These are phyloP conservation scores for Aspergillus phoenicis DNA, from an alignment of 2,329 filamentous ascomycete genomes.

Conservation along the genomic window DNA sequence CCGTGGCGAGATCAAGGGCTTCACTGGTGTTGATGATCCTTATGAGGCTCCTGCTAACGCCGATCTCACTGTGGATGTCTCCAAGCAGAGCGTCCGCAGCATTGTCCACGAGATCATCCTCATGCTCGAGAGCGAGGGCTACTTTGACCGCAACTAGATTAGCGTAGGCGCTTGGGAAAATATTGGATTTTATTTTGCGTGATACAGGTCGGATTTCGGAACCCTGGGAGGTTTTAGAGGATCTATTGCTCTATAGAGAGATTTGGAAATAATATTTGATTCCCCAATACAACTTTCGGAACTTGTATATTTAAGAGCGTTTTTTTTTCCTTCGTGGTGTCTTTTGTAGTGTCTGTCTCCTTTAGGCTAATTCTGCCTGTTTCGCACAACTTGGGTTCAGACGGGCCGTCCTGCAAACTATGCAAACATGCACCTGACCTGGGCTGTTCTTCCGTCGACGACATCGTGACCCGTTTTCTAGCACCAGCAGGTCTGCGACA, in stretches of 20 bases:
- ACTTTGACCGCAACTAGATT: slow-evolving; percentile 67
- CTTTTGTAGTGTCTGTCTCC: too few species aligned
- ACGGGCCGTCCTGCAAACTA: not conserved
- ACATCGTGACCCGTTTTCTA: not conserved
- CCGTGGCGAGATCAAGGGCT: slow-evolving; percentile 90
- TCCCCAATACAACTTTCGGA: slow-evolving; percentile 20
- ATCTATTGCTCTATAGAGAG: slow-evolving; percentile 22
- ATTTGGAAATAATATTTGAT: slow-evolving; percentile 22
- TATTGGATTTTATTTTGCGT: slow-evolving; percentile 19
- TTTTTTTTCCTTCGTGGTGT: not conserved
- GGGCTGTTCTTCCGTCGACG: not conserved
- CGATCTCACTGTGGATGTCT: slow-evolving; percentile 79
- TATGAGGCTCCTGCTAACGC: slow-evolving; percentile 84
- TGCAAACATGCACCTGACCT: slow-evolving; percentile 7
- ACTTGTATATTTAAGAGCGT: slow-evolving; percentile 10
- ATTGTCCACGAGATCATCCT: slow-evolving; percentile 97
- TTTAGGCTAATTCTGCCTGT: not conserved
- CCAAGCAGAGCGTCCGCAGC: slow-evolving; percentile 84
- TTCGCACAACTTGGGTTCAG: not conserved
- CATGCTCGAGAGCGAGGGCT: slow-evolving; percentile 83
- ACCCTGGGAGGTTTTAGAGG: slow-evolving; percentile 15
- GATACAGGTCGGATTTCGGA: slow-evolving; percentile 19
- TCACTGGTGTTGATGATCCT: slow-evolving; percentile 96
- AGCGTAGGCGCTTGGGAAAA: slow-evolving; percentile 15
- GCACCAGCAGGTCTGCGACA: not conserved